Percentiles rank a stretch among this genome's conserved stretches.
Evolutionary conservation across 345 rosid genomes (phyloP).

Genomic region (Linum lewisii): DNA sequence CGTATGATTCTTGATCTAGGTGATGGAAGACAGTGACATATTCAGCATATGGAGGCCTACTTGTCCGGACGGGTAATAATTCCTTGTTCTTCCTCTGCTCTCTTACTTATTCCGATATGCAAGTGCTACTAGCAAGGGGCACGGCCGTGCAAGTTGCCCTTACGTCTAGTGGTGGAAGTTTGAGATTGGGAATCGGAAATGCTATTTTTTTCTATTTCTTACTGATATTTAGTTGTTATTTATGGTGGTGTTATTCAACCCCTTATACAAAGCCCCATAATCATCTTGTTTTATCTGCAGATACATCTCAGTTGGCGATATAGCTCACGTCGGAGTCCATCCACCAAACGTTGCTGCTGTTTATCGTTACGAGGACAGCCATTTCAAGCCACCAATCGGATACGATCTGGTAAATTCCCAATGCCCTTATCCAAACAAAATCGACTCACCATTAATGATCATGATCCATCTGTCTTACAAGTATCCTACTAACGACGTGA

Average conservation of each 20-base stretch:
- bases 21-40: constrained; percentile 41
- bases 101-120: not conserved
- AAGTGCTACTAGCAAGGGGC: too few species aligned
- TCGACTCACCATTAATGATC: not conserved
- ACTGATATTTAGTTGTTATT: too few species aligned
- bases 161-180: too few species aligned
- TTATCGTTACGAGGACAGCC: constrained; percentile 37
- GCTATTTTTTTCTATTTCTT: too few species aligned
- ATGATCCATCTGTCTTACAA: not conserved
- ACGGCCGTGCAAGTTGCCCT: too few species aligned
- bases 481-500: not conserved
- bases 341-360: constrained; percentile 89
- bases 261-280: too few species aligned
- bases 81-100: not conserved
- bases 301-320: constrained; percentile 74
- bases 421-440: too few species aligned
- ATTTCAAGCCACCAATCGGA: constrained; percentile 68
- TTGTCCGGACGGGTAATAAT: constrained; percentile 91
- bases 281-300: constrained; percentile 21
- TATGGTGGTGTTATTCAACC: too few species aligned
- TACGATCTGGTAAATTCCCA: constrained; percentile 96
- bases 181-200: too few species aligned
- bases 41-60: constrained; percentile 90
- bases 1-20: constrained; percentile 29
- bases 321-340: constrained; percentile 77